These are phyloP conservation scores for Claviceps pusilla DNA, from an alignment of 2,329 filamentous ascomycete species.

Conservation along the genomic window DNA sequence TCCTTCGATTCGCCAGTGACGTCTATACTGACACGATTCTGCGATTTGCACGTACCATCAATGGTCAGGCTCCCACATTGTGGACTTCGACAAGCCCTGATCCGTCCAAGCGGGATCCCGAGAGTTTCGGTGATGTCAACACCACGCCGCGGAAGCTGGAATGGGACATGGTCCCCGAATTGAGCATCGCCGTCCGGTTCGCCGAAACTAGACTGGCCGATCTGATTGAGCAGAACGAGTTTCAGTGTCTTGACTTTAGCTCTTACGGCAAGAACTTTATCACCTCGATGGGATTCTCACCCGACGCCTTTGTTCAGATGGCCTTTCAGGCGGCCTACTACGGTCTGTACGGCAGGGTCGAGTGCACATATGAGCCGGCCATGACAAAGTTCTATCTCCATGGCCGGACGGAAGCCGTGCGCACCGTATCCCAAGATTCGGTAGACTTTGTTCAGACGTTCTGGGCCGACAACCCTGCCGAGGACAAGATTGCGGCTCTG, in stretches of 20 bases:
- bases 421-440: slow-evolving; percentile 68
- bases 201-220: slow-evolving; percentile 90
- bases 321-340: slow-evolving; percentile 98
- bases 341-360: slow-evolving; percentile 81
- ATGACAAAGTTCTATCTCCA: slow-evolving; percentile 96
- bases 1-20: slow-evolving; percentile 88
- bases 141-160: slow-evolving; percentile 92
- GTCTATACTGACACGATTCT: slow-evolving; percentile 96
- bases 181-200: slow-evolving; percentile 82
- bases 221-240: slow-evolving; percentile 92
- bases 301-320: slow-evolving; percentile 97
- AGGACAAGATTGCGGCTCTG: slow-evolving; percentile 73
- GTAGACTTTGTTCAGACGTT: slow-evolving; percentile 86
- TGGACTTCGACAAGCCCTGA: slow-evolving; percentile 88
- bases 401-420: slow-evolving; percentile 84
- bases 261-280: slow-evolving; percentile 96
- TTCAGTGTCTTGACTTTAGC: slow-evolving; percentile 75
- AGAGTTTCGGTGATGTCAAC: slow-evolving; percentile 82
- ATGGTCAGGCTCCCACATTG: slow-evolving; percentile 76
- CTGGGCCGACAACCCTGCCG: slow-evolving; percentile 77
- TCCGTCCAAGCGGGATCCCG: slow-evolving; percentile 78
- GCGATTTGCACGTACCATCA: slow-evolving; percentile 87
- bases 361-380: slow-evolving; percentile 92
- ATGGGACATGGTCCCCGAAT: slow-evolving; percentile 91
- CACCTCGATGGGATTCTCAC: slow-evolving; percentile 90